phyloP scores from a whole-genome alignment of 805 yeast genomes.

The Torulaspora maleeae region DNA sequence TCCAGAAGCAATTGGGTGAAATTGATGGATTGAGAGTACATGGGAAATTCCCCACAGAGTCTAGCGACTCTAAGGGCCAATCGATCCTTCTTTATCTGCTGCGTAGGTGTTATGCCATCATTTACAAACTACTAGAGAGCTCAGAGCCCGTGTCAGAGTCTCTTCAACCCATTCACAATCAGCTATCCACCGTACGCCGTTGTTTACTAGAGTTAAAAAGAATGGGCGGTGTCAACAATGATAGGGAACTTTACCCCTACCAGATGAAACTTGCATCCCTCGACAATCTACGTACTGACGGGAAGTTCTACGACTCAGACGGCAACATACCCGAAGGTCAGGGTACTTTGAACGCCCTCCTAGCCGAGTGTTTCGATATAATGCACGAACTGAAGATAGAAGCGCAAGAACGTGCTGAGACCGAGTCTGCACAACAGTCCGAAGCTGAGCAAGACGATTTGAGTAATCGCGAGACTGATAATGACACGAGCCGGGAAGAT shows the following conservation, averaged over 20 bases:
- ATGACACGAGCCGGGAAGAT: conserved; percentile 16
- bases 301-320: conserved; percentile 77
- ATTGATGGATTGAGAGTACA: conserved; percentile 69
- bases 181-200: conserved; percentile 82
- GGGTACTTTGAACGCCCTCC: conserved; percentile 83
- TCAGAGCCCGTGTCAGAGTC: conserved; percentile 96
- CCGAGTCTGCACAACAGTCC: conserved; percentile 13
- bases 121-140: conserved; percentile 82
- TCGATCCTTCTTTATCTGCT: conserved; percentile 66
- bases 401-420: conserved; percentile 56
- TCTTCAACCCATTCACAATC: conserved; percentile 88
- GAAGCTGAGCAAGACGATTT: conserved; percentile 20
- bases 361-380: conserved; percentile 93
- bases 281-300: conserved; percentile 83
- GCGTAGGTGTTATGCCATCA: conserved; percentile 85
- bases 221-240: conserved; percentile 84
- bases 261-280: conserved; percentile 89
- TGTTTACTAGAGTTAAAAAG: conserved; percentile 86
- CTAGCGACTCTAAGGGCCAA: conserved; percentile 48
- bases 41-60: conserved; percentile 47
- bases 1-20: conserved; percentile 66
- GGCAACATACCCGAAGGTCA: conserved; percentile 96
- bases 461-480: conserved; percentile 15
- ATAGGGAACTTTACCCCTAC: conserved; percentile 90
- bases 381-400: conserved; percentile 86